These are phyloP conservation scores for Wickerhamiella pararugosa DNA, from an alignment of 1,139 yeast species.

Conservation along the genomic window DNA sequence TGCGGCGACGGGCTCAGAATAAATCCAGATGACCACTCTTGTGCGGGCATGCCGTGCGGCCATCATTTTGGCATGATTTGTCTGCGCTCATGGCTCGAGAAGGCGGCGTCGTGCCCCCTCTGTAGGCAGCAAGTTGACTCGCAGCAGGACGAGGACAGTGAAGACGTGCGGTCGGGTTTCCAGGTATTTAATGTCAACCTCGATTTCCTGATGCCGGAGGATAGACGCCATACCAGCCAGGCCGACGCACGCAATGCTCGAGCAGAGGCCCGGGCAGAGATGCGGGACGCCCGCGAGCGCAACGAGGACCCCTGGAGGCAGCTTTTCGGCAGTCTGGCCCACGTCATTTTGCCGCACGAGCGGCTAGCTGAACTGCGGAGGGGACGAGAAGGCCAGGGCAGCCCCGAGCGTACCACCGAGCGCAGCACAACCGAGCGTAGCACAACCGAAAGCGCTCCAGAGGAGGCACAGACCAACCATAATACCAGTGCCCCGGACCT, in stretches of 20 bases:
- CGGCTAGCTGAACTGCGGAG: too few species aligned
- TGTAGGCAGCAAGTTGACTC: constrained; percentile 47
- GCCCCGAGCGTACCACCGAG: too few species aligned
- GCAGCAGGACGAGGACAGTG: constrained; percentile 1
- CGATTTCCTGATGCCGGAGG: constrained; percentile 3
- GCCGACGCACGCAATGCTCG: background rate
- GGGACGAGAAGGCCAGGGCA: too few species aligned
- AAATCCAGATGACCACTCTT: constrained; percentile 32
- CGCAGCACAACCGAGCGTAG: too few species aligned
- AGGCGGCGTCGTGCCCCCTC: constrained; percentile 61
- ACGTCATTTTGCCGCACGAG: too few species aligned
- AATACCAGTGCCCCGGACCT: background rate
- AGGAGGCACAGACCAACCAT: background rate
- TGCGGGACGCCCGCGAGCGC: background rate
- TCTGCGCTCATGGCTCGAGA: constrained; percentile 57
- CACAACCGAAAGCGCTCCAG: too few species aligned
- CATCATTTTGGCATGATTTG: constrained; percentile 68
- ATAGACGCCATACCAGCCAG: background rate
- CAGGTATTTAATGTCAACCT: constrained; percentile 2
- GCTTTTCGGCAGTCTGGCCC: background rate
- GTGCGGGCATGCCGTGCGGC: constrained; percentile 65
- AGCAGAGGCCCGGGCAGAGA: background rate
- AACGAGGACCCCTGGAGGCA: background rate
- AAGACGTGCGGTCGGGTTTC: background rate
- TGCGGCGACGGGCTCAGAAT: background rate